A percentile compares a stretch with the other conserved stretches of the same genome.
These are phyloP conservation scores for Keqinozyma sinolaborantium DNA, from an alignment of 1,139 yeast genomes.

Conservation along the genomic window DNA sequence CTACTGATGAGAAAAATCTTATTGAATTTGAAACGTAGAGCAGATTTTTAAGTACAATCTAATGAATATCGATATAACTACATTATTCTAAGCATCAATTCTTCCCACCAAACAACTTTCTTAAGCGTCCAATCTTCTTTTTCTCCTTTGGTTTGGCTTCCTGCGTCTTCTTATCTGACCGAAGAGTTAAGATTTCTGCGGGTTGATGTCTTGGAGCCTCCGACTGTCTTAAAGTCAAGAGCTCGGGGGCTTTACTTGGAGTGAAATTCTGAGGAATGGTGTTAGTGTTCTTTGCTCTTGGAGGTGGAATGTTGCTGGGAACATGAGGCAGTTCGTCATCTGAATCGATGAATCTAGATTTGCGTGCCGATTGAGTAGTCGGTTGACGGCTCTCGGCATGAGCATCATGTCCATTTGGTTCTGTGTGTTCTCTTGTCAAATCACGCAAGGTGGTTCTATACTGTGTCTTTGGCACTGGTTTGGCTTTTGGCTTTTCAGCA, in stretches of 20 bases:
- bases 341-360: slow-evolving; percentile 56
- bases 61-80: slow-evolving; percentile 1
- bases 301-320: slow-evolving; percentile 6
- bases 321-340: slow-evolving; percentile 43
- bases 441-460: slow-evolving; percentile 16
- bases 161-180: slow-evolving; percentile 4
- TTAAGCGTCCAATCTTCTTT: slow-evolving; percentile 50
- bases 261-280: background rate
- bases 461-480: background rate
- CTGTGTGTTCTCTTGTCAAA: background rate
- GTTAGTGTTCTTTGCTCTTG: slow-evolving; percentile 1
- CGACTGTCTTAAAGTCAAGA: slow-evolving; percentile 9
- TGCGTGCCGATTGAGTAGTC: slow-evolving; percentile 10
- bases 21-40: slow-evolving; percentile 26
- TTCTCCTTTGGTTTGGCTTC: slow-evolving; percentile 34
- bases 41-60: background rate
- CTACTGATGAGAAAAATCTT: slow-evolving; percentile 12
- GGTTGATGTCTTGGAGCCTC: slow-evolving; percentile 3
- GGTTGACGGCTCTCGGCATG: slow-evolving; percentile 8
- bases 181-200: slow-evolving; percentile 1
- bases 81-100: slow-evolving; percentile 1
- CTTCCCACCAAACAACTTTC: slow-evolving; percentile 55
- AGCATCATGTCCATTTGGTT: background rate
- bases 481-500: too few relatives aligned
- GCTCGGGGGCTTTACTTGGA: slow-evolving; percentile 4